Conservation (phyloP, 2,329 filamentous ascomycete species). For the Trichoderma sp. region DNA sequence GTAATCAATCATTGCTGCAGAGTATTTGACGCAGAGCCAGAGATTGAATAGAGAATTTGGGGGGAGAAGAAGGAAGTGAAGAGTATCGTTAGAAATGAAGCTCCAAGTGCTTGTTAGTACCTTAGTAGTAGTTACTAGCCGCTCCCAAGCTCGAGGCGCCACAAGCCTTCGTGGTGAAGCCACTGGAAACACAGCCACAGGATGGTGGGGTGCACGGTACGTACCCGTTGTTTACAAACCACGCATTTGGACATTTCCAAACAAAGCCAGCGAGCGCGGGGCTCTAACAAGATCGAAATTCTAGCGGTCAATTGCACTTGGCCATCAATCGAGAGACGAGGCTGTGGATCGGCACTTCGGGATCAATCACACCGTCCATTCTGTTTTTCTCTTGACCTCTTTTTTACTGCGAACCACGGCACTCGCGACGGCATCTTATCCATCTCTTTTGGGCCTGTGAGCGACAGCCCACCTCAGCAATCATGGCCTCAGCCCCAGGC, state of each 20-base stretch:
- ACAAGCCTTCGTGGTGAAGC: not conserved
- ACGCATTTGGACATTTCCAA: constrained; percentile 39
- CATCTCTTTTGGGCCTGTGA: constrained; percentile 12
- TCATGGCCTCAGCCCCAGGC: constrained; percentile 35
- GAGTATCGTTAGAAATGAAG: not conserved
- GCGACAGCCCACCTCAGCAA: constrained; percentile 23
- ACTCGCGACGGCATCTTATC: not conserved
- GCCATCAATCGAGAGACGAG: not conserved
- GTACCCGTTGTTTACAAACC: constrained; percentile 40
- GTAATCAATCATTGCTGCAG: constrained; percentile 56
- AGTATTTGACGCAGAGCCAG: not conserved
- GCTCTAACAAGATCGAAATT: constrained; percentile 12
- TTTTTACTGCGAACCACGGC: not conserved
- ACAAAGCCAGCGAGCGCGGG: constrained; percentile 29
- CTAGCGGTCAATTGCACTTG: constrained; percentile 12
- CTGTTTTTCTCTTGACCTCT: not conserved
- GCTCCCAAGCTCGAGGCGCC: not conserved
- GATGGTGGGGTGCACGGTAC: constrained; percentile 9
- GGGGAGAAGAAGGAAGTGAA: not conserved
- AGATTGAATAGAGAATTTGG: not conserved
- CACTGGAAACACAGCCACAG: not conserved
- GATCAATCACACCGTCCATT: not conserved
- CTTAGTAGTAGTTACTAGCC: not conserved
- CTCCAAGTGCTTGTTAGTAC: not conserved
- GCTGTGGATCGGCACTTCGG: not conserved